Percentiles rank a stretch among this genome's conserved stretches.
Evolutionary conservation across 2,329 filamentous ascomycete species (phyloP).

Genomic region (Eurotiales sp.): DNA sequence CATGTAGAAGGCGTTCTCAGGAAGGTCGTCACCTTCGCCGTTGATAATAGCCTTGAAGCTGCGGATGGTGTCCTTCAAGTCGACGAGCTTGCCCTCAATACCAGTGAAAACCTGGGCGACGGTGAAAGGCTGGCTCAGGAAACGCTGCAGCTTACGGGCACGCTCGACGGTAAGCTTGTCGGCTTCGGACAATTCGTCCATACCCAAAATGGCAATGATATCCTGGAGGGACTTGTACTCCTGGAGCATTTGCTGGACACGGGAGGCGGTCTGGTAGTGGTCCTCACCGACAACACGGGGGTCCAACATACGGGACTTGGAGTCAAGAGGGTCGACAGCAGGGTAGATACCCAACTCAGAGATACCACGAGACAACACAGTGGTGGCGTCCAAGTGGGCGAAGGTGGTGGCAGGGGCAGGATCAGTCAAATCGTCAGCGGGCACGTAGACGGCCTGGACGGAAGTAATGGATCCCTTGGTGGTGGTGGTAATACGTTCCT

Average conservation of each 20-base stretch:
- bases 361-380: conserved; percentile 99
- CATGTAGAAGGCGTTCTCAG: conserved; percentile 96
- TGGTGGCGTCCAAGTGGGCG: conserved; percentile 99
- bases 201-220: conserved; percentile 99
- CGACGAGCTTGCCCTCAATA: conserved; percentile 95
- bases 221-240: conserved; percentile 99
- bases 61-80: conserved; percentile 96
- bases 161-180: conserved; percentile 99
- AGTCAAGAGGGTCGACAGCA: conserved; percentile 98
- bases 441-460: conserved; percentile 99
- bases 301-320: conserved; percentile 99
- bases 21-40: conserved; percentile 93
- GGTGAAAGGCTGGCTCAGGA: conserved; percentile 99
- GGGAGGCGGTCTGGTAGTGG: conserved; percentile 91
- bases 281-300: conserved; percentile 97
- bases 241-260: conserved; percentile 98
- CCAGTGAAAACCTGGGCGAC: conserved; percentile 67
- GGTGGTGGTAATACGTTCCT: conserved; percentile 99
- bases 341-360: conserved; percentile 99
- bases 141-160: conserved; percentile 99
- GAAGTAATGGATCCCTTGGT: conserved; percentile 99
- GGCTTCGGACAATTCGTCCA: conserved; percentile 98
- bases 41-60: conserved; percentile 96
- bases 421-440: conserved; percentile 99
- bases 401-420: conserved; percentile 99